Evolutionary conservation across 306 rosid species (phyloP).

Genomic region (Inga oerstediana): DNA sequence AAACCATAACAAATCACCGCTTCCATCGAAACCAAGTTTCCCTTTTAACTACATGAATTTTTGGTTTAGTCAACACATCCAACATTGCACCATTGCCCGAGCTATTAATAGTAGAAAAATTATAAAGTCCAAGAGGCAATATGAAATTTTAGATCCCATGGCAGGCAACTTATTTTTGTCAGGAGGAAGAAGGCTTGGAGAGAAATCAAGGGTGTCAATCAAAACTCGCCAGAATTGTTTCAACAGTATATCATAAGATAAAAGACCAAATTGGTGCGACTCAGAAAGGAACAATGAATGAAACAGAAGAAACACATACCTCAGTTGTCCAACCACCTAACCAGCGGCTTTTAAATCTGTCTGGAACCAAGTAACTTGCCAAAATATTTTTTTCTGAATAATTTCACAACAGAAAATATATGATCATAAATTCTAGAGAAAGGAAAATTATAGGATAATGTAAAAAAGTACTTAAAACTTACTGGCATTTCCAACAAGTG

Average conservation of each 20-base stretch:
- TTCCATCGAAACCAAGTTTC: not conserved
- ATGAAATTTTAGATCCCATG: not conserved
- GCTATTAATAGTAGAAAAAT: not conserved
- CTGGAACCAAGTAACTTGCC: constrained; percentile 36
- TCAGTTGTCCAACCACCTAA: constrained; percentile 77
- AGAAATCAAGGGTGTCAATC: constrained; percentile 7
- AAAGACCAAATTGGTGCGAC: constrained; percentile 4
- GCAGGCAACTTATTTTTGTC: not conserved
- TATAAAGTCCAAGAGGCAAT: constrained; percentile 6
- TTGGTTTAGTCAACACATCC: not conserved
- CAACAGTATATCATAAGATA: constrained; percentile 13
- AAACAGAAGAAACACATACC: constrained; percentile 46
- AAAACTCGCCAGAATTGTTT: not conserved
- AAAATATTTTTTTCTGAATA: constrained; percentile 44
- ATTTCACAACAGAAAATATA: constrained; percentile 17
- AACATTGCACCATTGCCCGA: not conserved
- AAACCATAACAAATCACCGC: constrained; percentile 4
- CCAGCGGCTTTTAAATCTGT: constrained; percentile 83
- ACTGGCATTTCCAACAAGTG: constrained; percentile 39
- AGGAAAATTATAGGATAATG: constrained; percentile 2
- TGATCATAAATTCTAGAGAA: constrained; percentile 23
- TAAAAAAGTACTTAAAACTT: constrained; percentile 41
- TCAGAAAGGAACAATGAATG: constrained; percentile 21
- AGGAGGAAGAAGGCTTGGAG: constrained; percentile 8
- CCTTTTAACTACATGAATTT: not conserved